These are phyloP conservation scores for Termitomyces sp. DNA, from an alignment of 768 basidiomycete genomes.

Conservation along the genomic window DNA sequence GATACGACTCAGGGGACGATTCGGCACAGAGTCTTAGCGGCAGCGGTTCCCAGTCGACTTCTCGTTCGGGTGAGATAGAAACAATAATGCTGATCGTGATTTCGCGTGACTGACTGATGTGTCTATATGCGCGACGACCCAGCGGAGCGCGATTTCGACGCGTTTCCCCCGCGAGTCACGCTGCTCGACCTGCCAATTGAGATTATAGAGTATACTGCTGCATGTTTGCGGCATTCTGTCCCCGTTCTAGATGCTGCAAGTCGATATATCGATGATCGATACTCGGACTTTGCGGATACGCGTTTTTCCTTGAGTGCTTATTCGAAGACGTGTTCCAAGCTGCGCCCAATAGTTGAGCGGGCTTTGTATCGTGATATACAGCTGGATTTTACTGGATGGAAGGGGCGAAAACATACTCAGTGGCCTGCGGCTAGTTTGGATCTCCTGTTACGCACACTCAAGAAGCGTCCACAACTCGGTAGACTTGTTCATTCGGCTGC, in stretches of 20 bases:
- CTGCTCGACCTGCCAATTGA: conserved; percentile 23
- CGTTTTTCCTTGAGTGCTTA: conserved; percentile 20
- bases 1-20: not conserved
- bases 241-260: conserved; percentile 17
- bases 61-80: conserved; percentile 1
- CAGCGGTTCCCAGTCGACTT: not conserved
- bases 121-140: not conserved
- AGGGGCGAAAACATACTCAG: conserved; percentile 22
- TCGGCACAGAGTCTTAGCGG: not conserved
- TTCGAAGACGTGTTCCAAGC: conserved; percentile 15
- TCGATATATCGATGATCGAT: conserved; percentile 22
- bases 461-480: conserved; percentile 19
- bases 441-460: conserved; percentile 21
- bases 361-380: conserved; percentile 22
- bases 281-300: conserved; percentile 20
- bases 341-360: conserved; percentile 19
- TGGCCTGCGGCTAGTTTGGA: conserved; percentile 21
- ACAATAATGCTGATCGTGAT: not conserved
- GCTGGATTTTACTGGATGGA: conserved; percentile 25
- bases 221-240: conserved; percentile 15
- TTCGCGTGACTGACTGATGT: not conserved
- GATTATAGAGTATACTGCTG: conserved; percentile 22
- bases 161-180: conserved; percentile 13
- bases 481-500: conserved; percentile 16
- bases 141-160: conserved; percentile 4